A percentile compares a stretch with the other conserved stretches of the same genome.
These are phyloP conservation scores for Trichoderma sp. DNA, from an alignment of 2,329 filamentous ascomycete genomes.

Conservation along the genomic window DNA sequence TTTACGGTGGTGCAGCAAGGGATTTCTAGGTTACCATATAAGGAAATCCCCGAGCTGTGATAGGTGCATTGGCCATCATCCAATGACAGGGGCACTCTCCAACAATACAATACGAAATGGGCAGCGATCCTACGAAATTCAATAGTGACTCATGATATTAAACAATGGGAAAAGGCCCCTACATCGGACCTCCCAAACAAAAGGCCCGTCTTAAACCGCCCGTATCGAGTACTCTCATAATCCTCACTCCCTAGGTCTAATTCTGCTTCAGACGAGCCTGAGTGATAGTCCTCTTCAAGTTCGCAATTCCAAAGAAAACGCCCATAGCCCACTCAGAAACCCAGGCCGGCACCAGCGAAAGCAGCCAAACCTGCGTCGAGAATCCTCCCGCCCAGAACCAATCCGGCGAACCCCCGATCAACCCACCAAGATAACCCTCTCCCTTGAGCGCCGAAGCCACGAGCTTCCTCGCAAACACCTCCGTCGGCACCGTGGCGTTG, in stretches of 20 bases:
- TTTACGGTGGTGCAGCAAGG: neutral
- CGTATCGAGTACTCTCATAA: neutral
- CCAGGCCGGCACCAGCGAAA: constrained; percentile 31
- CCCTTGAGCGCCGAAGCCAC: constrained; percentile 46
- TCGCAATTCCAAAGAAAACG: constrained; percentile 34
- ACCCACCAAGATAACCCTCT: constrained; percentile 38
- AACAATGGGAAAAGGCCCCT: neutral
- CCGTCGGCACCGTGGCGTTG: constrained; percentile 46
- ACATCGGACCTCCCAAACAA: neutral
- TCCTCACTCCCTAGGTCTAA: neutral
- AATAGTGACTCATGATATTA: neutral
- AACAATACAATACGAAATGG: neutral
- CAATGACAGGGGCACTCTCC: neutral
- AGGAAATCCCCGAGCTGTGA: neutral
- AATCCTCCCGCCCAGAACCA: constrained; percentile 40
- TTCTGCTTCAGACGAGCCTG: constrained; percentile 26
- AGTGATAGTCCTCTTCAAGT: constrained; percentile 25
- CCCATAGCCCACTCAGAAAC: constrained; percentile 34
- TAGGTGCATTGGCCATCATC: neutral
- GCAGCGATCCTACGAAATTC: neutral
- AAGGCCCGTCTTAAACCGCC: neutral
- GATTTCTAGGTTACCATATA: neutral
- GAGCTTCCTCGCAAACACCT: constrained; percentile 46
- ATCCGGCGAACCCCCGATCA: constrained; percentile 37
- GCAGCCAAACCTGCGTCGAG: constrained; percentile 32